Conservation (phyloP, 192 early-diverging fungal species). For the Linnemannia exigua region DNA sequence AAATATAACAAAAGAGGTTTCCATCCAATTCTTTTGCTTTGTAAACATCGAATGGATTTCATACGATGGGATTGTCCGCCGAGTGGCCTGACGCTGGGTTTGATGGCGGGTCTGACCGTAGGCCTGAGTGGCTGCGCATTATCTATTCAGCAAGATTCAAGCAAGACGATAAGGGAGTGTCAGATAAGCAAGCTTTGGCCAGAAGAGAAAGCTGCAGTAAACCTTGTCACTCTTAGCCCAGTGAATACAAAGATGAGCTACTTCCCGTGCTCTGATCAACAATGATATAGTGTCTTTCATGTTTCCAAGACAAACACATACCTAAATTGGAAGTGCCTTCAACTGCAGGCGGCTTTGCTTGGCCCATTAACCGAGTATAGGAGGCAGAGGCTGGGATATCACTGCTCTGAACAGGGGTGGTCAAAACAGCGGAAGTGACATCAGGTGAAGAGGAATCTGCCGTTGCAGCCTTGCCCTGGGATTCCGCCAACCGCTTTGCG, state of each 20-base stretch:
- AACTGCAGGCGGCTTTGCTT: background rate
- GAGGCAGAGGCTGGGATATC: slow-evolving; percentile 28
- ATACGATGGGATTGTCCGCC: background rate
- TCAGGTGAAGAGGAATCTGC: background rate
- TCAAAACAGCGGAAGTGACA: background rate
- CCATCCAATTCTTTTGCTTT: slow-evolving; percentile 8
- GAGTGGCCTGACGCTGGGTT: background rate
- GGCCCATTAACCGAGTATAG: slow-evolving; percentile 19
- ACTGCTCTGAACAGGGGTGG: background rate
- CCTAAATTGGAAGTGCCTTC: slow-evolving; percentile 9
- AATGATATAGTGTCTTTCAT: background rate
- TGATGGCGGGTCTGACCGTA: background rate
- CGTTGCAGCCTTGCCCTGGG: slow-evolving; percentile 21
- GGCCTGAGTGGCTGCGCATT: slow-evolving; percentile 15
- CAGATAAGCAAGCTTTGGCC: background rate
- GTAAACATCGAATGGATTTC: background rate
- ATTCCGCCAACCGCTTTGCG: slow-evolving; percentile 40
- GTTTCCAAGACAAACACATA: slow-evolving; percentile 8
- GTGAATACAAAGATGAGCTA: background rate
- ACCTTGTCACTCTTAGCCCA: background rate
- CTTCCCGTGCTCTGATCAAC: no score
- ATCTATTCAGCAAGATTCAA: slow-evolving; percentile 10
- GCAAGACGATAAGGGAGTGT: background rate
- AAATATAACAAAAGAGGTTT: background rate
- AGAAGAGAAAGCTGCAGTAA: background rate